Percentiles rank a stretch among this genome's conserved stretches.
These are phyloP conservation scores for Candida silvicultrix DNA, from an alignment of 805 yeast genomes.

Conservation along the genomic window DNA sequence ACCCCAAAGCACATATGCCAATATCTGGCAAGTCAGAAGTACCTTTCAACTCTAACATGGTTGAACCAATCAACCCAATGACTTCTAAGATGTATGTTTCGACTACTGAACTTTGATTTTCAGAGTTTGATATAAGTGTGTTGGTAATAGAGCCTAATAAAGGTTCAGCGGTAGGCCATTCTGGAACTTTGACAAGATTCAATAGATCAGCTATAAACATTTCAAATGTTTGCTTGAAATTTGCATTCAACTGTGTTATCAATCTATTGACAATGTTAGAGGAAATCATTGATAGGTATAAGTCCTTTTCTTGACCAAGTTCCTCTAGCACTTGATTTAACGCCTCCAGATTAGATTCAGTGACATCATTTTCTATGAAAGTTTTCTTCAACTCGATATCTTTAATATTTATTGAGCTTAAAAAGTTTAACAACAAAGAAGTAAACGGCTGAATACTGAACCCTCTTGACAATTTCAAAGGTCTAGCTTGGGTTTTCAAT, in stretches of 20 bases:
- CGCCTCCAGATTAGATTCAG: background rate
- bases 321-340: background rate
- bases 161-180: slow-evolving; percentile 55
- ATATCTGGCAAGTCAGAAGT: slow-evolving; percentile 5
- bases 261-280: slow-evolving; percentile 16
- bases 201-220: slow-evolving; percentile 51
- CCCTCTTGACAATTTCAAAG: slow-evolving; percentile 37
- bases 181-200: slow-evolving; percentile 42
- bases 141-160: slow-evolving; percentile 40
- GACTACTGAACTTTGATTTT: slow-evolving; percentile 30
- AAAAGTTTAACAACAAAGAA: slow-evolving; percentile 34
- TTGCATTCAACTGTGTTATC: slow-evolving; percentile 26
- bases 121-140: slow-evolving; percentile 32
- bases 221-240: slow-evolving; percentile 38
- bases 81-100: slow-evolving; percentile 53
- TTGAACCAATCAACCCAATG: slow-evolving; percentile 54
- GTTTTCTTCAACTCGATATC: background rate
- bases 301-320: slow-evolving; percentile 5
- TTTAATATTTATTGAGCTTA: slow-evolving; percentile 32
- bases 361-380: background rate
- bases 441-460: slow-evolving; percentile 43
- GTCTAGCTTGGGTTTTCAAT: slow-evolving; percentile 37
- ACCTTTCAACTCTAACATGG: slow-evolving; percentile 33
- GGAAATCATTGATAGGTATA: slow-evolving; percentile 7
- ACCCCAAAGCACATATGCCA: background rate